phyloP scores from a whole-genome alignment of 495 filamentous ascomycete genomes.

The Aspergillus ellipticus region DNA sequence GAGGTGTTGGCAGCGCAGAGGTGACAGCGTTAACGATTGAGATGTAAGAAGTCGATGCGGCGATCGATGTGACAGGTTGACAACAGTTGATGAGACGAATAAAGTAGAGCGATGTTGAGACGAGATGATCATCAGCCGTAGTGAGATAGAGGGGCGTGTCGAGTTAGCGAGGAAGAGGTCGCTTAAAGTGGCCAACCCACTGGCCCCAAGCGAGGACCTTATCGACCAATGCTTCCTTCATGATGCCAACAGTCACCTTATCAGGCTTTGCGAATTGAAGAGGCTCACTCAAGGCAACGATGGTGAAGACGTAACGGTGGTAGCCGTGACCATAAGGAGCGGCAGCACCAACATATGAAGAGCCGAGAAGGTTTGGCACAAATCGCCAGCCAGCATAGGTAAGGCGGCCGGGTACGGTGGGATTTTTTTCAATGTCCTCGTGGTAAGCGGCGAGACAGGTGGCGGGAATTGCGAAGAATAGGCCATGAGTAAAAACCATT shows the following conservation, averaged over 20 bases:
- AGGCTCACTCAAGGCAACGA: conserved; percentile 42
- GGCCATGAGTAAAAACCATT: conserved; percentile 41
- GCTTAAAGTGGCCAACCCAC: conserved; percentile 47
- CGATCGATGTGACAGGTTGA: no score
- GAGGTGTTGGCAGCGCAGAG: no score
- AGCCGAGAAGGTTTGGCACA: conserved; percentile 28
- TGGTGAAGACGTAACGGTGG: conserved; percentile 49
- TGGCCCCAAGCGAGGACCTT: conserved; percentile 50
- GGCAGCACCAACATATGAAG: conserved; percentile 36
- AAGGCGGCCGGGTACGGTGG: conserved; percentile 8
- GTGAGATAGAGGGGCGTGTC: not conserved
- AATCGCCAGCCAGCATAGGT: conserved; percentile 41
- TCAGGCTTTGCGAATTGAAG: conserved; percentile 29
- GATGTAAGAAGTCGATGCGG: no score
- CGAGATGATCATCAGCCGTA: not conserved
- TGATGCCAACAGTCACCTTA: conserved; percentile 37
- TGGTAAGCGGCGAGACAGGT: conserved; percentile 25
- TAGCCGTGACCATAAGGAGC: conserved; percentile 45
- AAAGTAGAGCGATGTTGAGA: no score
- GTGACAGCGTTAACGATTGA: no score
- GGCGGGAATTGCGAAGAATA: conserved; percentile 41
- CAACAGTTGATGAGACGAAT: no score
- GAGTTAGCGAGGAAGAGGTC: conserved; percentile 27
- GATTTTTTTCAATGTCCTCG: conserved; percentile 29
- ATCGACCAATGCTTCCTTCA: conserved; percentile 39